Conservation (phyloP, 1,139 yeast species). For the Blastobotrys niveus region DNA sequence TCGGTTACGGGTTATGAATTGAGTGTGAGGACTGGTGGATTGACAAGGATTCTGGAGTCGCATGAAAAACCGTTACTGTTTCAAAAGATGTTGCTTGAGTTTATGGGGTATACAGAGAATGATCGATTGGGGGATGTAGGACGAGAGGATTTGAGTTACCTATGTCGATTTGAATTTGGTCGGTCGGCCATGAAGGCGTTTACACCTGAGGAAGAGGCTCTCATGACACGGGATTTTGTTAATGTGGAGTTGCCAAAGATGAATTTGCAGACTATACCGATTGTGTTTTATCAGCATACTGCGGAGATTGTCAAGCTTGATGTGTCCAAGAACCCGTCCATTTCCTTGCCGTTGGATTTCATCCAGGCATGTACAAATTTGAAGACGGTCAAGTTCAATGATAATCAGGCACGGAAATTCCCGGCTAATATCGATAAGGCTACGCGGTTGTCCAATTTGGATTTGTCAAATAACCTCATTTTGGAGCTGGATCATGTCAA, state of each 20-base stretch:
- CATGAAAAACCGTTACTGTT: slow-evolving; percentile 74
- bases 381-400: slow-evolving; percentile 59
- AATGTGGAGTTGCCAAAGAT: slow-evolving; percentile 70
- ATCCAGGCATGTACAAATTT: slow-evolving; percentile 76
- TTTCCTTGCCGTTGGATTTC: slow-evolving; percentile 76
- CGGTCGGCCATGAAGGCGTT: slow-evolving; percentile 64
- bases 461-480: slow-evolving; percentile 43
- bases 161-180: slow-evolving; percentile 79
- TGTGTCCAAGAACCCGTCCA: slow-evolving; percentile 82
- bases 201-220: slow-evolving; percentile 59
- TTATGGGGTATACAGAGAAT: slow-evolving; percentile 73
- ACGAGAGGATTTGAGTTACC: slow-evolving; percentile 77
- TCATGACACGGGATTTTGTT: slow-evolving; percentile 59
- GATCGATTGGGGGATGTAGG: slow-evolving; percentile 79
- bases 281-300: slow-evolving; percentile 73
- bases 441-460: slow-evolving; percentile 58
- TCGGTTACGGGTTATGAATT: slow-evolving; percentile 69
- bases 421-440: slow-evolving; percentile 73
- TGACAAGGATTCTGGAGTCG: slow-evolving; percentile 66
- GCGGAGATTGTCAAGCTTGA: slow-evolving; percentile 76
- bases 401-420: slow-evolving; percentile 67
- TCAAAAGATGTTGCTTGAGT: slow-evolving; percentile 64
- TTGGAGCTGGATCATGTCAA: slow-evolving; percentile 30
- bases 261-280: slow-evolving; percentile 79
- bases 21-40: slow-evolving; percentile 72